Evolutionary conservation across 2,329 filamentous ascomycete genomes (phyloP).

Genomic region (Mycogone perniciosa): DNA sequence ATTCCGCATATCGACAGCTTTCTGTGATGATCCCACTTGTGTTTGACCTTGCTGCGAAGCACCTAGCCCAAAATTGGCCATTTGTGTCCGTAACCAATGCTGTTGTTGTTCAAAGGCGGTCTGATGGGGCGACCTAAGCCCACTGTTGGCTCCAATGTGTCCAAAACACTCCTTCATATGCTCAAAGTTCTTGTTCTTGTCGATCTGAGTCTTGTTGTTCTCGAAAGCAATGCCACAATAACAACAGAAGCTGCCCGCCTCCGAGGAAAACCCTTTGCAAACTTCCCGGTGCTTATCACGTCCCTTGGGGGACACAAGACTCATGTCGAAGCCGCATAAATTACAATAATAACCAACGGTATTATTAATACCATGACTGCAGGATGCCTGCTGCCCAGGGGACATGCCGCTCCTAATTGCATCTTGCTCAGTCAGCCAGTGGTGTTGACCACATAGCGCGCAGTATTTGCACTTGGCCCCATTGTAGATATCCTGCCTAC

Average conservation of each 20-base stretch:
- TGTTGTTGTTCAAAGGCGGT: slow-evolving; percentile 1
- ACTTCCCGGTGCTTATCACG: neutral
- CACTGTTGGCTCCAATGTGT: neutral
- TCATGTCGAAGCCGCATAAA: slow-evolving; percentile 5
- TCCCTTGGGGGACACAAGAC: neutral
- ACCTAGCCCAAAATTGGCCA: neutral
- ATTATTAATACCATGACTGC: neutral
- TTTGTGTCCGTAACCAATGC: neutral
- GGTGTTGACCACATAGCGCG: slow-evolving; percentile 7
- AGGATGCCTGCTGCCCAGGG: neutral
- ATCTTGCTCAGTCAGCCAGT: slow-evolving; percentile 1
- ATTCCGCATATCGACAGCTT: no score
- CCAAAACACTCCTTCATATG: slow-evolving; percentile 8
- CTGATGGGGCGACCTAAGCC: neutral
- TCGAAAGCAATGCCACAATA: slow-evolving; percentile 9
- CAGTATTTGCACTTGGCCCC: slow-evolving; percentile 12
- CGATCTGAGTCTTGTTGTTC: neutral
- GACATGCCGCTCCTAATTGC: slow-evolving; percentile 1
- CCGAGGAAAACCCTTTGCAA: slow-evolving; percentile 1
- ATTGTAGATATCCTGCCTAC: neutral
- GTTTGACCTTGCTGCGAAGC: no score
- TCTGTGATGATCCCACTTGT: no score
- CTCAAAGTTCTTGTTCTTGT: slow-evolving; percentile 3
- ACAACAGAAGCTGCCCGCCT: slow-evolving; percentile 6
- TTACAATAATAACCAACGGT: slow-evolving; percentile 1